Conservation (phyloP, 768 basidiomycete species). For the Amanita phalloides region DNA sequence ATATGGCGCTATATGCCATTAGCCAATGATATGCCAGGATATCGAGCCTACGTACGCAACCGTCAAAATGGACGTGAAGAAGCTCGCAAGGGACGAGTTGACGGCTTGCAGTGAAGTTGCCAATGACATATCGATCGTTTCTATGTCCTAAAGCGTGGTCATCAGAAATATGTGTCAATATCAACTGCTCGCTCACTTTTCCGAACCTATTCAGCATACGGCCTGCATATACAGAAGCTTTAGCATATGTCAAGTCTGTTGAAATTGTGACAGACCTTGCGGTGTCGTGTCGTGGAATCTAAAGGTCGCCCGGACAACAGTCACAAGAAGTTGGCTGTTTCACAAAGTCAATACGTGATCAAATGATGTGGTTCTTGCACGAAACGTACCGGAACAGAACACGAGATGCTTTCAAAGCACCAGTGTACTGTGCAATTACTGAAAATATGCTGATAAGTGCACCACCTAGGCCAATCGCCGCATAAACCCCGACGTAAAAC, state of each 20-base stretch:
- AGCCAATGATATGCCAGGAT: constrained; percentile 1
- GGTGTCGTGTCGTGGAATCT: constrained; percentile 80
- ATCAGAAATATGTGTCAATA: constrained; percentile 3
- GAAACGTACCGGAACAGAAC: constrained; percentile 28
- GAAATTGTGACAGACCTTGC: constrained; percentile 33
- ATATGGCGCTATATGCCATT: constrained; percentile 40
- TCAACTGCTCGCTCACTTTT: constrained; percentile 28
- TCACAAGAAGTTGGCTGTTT: constrained; percentile 43
- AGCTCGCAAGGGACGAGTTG: constrained; percentile 66
- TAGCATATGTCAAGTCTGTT: neutral
- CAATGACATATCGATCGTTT: constrained; percentile 73
- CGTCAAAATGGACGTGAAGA: constrained; percentile 66
- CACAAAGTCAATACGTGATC: constrained; percentile 20
- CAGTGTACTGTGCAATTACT: constrained; percentile 47
- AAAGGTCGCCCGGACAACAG: constrained; percentile 75
- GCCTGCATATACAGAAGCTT: neutral
- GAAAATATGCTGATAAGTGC: constrained; percentile 37
- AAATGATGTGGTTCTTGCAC: neutral
- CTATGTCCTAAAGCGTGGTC: constrained; percentile 45
- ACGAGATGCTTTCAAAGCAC: constrained; percentile 39
- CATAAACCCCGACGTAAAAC: constrained; percentile 65
- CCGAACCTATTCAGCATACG: constrained; percentile 84
- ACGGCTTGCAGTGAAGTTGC: constrained; percentile 63
- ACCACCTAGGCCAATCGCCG: constrained; percentile 41
- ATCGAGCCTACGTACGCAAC: constrained; percentile 39